Evolutionary conservation across 2,329 filamentous ascomycete genomes (phyloP).

Genomic region (Verticillium isaacii): DNA sequence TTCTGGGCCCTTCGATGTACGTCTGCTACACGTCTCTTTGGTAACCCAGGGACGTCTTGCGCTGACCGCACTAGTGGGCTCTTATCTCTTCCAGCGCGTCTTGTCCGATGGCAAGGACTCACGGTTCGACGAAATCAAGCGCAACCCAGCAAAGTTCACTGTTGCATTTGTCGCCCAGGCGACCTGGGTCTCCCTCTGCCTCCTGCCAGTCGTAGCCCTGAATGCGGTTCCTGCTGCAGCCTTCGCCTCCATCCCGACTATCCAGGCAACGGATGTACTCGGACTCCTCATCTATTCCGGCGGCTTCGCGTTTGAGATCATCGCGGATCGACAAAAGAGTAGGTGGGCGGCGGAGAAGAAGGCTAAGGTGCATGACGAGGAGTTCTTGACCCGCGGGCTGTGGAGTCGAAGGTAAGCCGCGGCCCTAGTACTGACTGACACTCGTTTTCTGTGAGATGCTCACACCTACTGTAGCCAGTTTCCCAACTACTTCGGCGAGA

Average conservation of each 20-base stretch:
- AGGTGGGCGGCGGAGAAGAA: slow-evolving; percentile 57
- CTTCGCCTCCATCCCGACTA: slow-evolving; percentile 41
- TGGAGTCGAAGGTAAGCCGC: slow-evolving; percentile 48
- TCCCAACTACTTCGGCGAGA: slow-evolving; percentile 71
- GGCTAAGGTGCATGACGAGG: slow-evolving; percentile 61
- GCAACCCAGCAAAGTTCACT: slow-evolving; percentile 27
- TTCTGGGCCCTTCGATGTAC: slow-evolving; percentile 59
- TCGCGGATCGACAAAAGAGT: slow-evolving; percentile 60
- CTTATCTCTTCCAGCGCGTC: slow-evolving; percentile 60
- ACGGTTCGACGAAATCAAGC: slow-evolving; percentile 37
- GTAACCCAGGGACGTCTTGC: background rate
- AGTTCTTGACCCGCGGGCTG: slow-evolving; percentile 59
- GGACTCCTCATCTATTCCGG: slow-evolving; percentile 54
- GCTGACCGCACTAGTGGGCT: slow-evolving; percentile 43
- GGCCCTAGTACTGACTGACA: background rate
- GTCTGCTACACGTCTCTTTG: slow-evolving; percentile 15
- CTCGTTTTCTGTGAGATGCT: background rate
- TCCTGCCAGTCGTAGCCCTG: slow-evolving; percentile 59
- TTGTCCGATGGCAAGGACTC: slow-evolving; percentile 53
- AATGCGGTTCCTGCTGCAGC: slow-evolving; percentile 55
- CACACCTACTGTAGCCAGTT: slow-evolving; percentile 38
- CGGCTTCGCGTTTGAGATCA: slow-evolving; percentile 56
- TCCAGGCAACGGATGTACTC: slow-evolving; percentile 49
- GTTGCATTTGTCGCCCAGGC: slow-evolving; percentile 50
- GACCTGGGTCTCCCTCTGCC: slow-evolving; percentile 62